Evolutionary conservation across 257 asterid genomes (phyloP).

Genomic region (Jacaranda copaia): DNA sequence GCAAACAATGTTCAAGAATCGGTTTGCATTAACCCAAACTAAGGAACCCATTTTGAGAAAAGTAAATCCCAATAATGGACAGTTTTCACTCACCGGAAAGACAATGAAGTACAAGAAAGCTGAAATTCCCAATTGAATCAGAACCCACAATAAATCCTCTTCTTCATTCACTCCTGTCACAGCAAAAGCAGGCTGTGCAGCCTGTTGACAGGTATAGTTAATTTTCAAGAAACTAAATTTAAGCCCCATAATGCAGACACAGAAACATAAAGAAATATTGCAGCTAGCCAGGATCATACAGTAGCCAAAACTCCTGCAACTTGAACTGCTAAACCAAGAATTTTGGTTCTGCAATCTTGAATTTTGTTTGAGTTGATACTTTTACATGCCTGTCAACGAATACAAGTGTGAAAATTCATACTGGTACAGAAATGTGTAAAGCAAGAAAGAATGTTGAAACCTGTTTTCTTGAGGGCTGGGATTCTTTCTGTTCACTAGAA

Average conservation of each 20-base stretch:
- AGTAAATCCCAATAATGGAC: not conserved
- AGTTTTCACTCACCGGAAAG: constrained; percentile 61
- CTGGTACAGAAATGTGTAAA: not conserved
- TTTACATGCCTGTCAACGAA: constrained; percentile 40
- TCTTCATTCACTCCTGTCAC: constrained; percentile 73
- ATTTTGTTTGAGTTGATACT: constrained; percentile 32
- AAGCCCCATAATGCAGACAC: not conserved
- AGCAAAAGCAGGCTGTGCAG: constrained; percentile 71
- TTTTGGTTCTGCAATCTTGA: constrained; percentile 22
- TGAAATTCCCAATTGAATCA: constrained; percentile 72
- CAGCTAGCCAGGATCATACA: constrained; percentile 42
- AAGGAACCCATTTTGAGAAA: not conserved
- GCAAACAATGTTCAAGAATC: constrained; percentile 28
- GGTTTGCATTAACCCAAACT: not conserved
- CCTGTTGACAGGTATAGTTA: constrained; percentile 41
- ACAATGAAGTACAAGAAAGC: constrained; percentile 81
- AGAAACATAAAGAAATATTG: not conserved
- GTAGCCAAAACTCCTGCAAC: constrained; percentile 64
- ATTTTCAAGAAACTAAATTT: not conserved
- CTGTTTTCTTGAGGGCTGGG: constrained; percentile 41
- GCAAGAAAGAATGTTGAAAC: constrained; percentile 3
- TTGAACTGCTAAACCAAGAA: constrained; percentile 63
- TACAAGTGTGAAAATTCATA: constrained; percentile 6
- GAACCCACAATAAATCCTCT: constrained; percentile 60
- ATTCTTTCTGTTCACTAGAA: constrained; percentile 38